These are phyloP conservation scores for Cutaneotrichosporon mucoides DNA, from an alignment of 1,284 basidiomycete species.

Conservation along the genomic window DNA sequence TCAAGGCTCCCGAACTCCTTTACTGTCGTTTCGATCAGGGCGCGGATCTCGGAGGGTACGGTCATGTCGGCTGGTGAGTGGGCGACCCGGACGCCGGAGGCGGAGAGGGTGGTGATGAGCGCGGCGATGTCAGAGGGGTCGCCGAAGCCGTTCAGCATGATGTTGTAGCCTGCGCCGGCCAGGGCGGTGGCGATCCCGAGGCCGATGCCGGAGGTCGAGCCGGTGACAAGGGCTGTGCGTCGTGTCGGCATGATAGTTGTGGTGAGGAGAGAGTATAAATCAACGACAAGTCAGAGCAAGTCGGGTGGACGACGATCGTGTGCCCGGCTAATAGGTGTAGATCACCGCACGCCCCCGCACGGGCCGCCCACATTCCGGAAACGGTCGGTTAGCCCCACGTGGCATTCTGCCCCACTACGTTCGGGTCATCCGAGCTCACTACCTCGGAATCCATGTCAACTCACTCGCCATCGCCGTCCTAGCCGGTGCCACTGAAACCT, in stretches of 20 bases:
- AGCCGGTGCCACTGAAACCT: no score
- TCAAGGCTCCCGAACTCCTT: not conserved
- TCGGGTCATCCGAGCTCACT: no score
- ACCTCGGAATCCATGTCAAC: no score
- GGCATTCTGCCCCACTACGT: no score
- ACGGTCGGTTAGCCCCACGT: no score
- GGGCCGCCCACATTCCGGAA: no score
- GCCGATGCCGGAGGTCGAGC: conserved; percentile 70
- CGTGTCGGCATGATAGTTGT: not conserved
- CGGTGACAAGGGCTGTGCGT: conserved; percentile 56
- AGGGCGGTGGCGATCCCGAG: conserved; percentile 67
- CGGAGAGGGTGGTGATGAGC: not conserved
- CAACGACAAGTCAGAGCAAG: no score
- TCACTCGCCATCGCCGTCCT: no score
- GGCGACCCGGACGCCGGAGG: not conserved
- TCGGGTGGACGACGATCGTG: no score
- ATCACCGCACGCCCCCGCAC: no score
- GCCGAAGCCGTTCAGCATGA: conserved; percentile 66
- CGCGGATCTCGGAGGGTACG: not conserved
- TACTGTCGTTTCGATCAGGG: not conserved
- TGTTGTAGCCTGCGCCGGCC: conserved; percentile 74
- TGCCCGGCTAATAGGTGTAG: no score
- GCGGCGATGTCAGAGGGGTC: not conserved
- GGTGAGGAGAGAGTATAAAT: no score
- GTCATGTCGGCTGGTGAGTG: conserved; percentile 9